A percentile compares a stretch with the other conserved stretches of the same genome.
Evolutionary conservation across 331 rosid species (phyloP).

Genomic region (Cydonia oblonga): DNA sequence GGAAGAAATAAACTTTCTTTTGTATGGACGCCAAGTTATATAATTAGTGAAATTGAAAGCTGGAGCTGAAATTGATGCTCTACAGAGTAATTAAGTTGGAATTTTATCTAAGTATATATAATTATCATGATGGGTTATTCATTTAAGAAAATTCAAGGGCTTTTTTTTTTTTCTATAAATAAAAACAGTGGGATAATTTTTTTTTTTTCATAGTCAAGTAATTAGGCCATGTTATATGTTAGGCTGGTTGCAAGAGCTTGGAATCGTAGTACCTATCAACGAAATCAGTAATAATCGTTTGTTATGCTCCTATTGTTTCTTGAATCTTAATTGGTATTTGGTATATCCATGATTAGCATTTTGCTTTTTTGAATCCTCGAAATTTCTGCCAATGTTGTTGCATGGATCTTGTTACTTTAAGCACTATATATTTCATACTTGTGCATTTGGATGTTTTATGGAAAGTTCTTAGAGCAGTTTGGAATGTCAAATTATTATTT

Average conservation of each 20-base stretch:
- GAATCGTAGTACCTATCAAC: neutral
- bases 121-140: neutral
- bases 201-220: neutral
- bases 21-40: neutral
- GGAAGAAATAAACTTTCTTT: neutral
- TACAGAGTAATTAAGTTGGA: neutral
- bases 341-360: neutral
- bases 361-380: neutral
- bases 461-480: neutral
- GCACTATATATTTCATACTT: neutral
- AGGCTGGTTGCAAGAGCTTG: neutral
- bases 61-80: neutral
- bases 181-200: too few species aligned
- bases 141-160: neutral
- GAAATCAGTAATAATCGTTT: neutral
- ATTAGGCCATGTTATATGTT: neutral
- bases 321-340: neutral
- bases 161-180: neutral
- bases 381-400: neutral
- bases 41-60: neutral
- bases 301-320: neutral
- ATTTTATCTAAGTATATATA: neutral
- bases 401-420: neutral
- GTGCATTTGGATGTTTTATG: neutral
- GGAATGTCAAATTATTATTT: neutral